A percentile compares a stretch with the other conserved stretches of the same genome.
These are phyloP conservation scores for Zarea fungicola DNA, from an alignment of 2,329 filamentous ascomycete genomes.

Conservation along the genomic window DNA sequence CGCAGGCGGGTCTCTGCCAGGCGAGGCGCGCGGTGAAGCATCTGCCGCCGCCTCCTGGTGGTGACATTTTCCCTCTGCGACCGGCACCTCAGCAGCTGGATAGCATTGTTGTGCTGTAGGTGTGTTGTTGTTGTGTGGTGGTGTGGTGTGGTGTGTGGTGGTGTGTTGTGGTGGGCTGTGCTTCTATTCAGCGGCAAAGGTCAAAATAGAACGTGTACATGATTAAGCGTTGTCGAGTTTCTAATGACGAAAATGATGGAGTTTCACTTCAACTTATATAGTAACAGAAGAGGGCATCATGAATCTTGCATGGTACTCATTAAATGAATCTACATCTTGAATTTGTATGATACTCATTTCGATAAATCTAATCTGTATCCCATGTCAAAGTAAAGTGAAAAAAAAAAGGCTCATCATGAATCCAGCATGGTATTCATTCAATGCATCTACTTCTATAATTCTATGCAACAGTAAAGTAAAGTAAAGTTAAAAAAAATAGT, in stretches of 20 bases:
- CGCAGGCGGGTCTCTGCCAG: conserved; percentile 17
- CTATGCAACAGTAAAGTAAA: conserved; percentile 13
- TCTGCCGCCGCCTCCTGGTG: conserved; percentile 19
- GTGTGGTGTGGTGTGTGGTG: not conserved
- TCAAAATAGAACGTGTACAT: too few relatives aligned
- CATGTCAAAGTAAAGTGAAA: too few relatives aligned
- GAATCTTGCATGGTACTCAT: too few relatives aligned
- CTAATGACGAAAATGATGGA: too few relatives aligned
- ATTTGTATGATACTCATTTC: too few relatives aligned
- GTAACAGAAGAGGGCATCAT: too few relatives aligned
- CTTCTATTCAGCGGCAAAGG: too few relatives aligned
- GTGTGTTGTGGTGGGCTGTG: not conserved
- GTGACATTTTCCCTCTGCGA: conserved; percentile 21
- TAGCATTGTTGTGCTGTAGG: conserved; percentile 16
- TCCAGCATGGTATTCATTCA: conserved; percentile 1
- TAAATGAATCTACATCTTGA: too few relatives aligned
- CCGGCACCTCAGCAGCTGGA: conserved; percentile 25
- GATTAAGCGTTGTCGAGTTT: too few relatives aligned
- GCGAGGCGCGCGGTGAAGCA: conserved; percentile 15
- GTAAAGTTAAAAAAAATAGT: conserved; percentile 6
- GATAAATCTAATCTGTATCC: too few relatives aligned
- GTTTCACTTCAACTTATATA: too few relatives aligned
- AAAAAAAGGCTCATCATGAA: too few relatives aligned
- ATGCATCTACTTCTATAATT: conserved; percentile 8
- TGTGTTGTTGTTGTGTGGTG: not conserved